These are phyloP conservation scores for Coemansia sp. DNA, from an alignment of 192 early-diverging fungal species.

Conservation along the genomic window DNA sequence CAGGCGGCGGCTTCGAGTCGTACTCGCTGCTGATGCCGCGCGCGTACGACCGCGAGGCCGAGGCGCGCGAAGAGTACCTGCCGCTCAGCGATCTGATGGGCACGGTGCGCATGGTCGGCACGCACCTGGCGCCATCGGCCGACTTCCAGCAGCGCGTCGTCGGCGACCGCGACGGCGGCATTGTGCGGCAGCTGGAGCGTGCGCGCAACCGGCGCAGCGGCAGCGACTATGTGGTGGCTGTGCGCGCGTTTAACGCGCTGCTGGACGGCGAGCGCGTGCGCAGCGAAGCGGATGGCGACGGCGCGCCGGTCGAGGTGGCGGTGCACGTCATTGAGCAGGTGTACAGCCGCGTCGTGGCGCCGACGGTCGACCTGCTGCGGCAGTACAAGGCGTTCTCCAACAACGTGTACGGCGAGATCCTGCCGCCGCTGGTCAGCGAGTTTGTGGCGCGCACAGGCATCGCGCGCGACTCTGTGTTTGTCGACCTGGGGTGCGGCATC, in stretches of 20 bases:
- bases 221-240: slow-evolving; percentile 61
- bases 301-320: slow-evolving; percentile 64
- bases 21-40: slow-evolving; percentile 44
- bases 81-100: slow-evolving; percentile 77
- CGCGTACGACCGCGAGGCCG: slow-evolving; percentile 35
- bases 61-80: slow-evolving; percentile 66
- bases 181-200: slow-evolving; percentile 72
- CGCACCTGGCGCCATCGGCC: slow-evolving; percentile 52
- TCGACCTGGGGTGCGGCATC: slow-evolving; percentile 93
- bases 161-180: slow-evolving; percentile 58
- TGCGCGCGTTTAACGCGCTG: slow-evolving; percentile 72
- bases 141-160: slow-evolving; percentile 56
- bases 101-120: slow-evolving; percentile 66
- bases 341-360: slow-evolving; percentile 84
- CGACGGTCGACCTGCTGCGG: slow-evolving; percentile 66
- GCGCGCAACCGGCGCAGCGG: slow-evolving; percentile 68
- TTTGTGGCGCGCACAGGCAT: slow-evolving; percentile 73
- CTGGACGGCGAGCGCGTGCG: slow-evolving; percentile 36
- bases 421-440: slow-evolving; percentile 75
- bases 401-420: slow-evolving; percentile 97
- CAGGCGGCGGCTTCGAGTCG: slow-evolving; percentile 18
- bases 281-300: slow-evolving; percentile 13
- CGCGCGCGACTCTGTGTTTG: slow-evolving; percentile 66
- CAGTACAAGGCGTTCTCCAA: slow-evolving; percentile 86
- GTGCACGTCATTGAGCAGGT: slow-evolving; percentile 83